Evolutionary conservation across 1,284 basidiomycete genomes (phyloP).

Genomic region (Kalmanozyma brasiliensis): DNA sequence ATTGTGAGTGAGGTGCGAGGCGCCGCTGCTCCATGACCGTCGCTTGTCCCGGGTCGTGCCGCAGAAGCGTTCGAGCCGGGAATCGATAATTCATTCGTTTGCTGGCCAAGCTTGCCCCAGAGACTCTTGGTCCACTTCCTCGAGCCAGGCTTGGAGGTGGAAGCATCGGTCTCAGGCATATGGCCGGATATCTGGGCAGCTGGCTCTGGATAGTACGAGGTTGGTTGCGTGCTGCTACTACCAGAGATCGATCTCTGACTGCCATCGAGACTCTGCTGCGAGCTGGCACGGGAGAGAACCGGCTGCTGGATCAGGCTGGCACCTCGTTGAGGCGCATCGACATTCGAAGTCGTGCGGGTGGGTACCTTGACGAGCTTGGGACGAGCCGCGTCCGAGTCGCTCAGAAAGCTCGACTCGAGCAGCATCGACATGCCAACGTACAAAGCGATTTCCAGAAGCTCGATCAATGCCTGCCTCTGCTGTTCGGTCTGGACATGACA

Average conservation of each 20-base stretch:
- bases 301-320: constrained; percentile 27
- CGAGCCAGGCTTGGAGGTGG: constrained; percentile 10
- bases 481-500: constrained; percentile 32
- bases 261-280: constrained; percentile 22
- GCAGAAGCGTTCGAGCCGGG: background rate
- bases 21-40: constrained; percentile 13
- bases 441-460: constrained; percentile 42
- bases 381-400: constrained; percentile 49
- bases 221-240: constrained; percentile 8
- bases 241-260: constrained; percentile 16
- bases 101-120: constrained; percentile 46
- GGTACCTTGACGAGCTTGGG: constrained; percentile 40
- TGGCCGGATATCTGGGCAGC: background rate
- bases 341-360: constrained; percentile 27
- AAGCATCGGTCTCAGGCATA: constrained; percentile 6
- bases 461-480: constrained; percentile 21
- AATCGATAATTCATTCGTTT: constrained; percentile 16
- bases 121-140: constrained; percentile 47
- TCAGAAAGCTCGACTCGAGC: constrained; percentile 55
- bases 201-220: background rate
- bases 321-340: constrained; percentile 30
- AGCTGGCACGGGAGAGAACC: constrained; percentile 12
- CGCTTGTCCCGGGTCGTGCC: constrained; percentile 18
- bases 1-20: constrained; percentile 29
- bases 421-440: constrained; percentile 59